A percentile compares a stretch with the other conserved stretches of the same genome.
phyloP scores from a whole-genome alignment of 1,139 yeast species.

The Sugiyamaella sp. region DNA sequence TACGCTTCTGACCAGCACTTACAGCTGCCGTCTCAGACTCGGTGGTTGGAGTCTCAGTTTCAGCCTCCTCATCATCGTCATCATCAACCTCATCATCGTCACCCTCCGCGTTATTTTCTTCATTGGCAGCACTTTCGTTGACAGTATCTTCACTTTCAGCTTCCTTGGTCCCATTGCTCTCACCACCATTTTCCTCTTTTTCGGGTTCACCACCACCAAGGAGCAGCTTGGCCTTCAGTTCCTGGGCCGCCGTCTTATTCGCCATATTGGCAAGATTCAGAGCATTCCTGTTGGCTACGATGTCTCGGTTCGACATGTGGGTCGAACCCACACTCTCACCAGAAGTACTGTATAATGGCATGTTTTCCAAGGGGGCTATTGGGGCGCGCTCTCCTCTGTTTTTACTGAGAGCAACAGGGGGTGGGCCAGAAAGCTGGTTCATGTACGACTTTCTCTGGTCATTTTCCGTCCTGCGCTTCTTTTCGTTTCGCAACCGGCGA shows the following conservation, averaged over 20 bases:
- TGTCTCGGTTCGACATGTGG: constrained; percentile 68
- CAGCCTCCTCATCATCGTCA: constrained; percentile 38
- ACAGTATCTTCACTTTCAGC: constrained; percentile 32
- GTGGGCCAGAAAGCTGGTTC: constrained; percentile 24
- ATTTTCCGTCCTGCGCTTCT: constrained; percentile 55
- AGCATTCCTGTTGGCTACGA: constrained; percentile 66
- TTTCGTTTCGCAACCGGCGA: constrained; percentile 63
- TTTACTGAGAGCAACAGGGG: constrained; percentile 31
- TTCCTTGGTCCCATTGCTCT: constrained; percentile 15
- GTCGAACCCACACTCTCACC: constrained; percentile 73
- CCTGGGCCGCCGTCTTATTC: constrained; percentile 70
- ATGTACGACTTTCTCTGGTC: constrained; percentile 28
- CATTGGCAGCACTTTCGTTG: constrained; percentile 15
- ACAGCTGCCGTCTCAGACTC: constrained; percentile 4
- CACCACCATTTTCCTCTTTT: constrained; percentile 33
- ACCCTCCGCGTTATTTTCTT: constrained; percentile 32
- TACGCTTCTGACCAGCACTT: constrained; percentile 22
- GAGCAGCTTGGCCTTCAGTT: constrained; percentile 51
- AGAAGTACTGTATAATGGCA: constrained; percentile 73
- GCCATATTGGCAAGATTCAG: constrained; percentile 79
- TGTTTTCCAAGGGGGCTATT: constrained; percentile 64
- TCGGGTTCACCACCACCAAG: constrained; percentile 24
- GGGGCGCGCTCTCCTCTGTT: constrained; percentile 71
- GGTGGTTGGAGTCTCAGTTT: constrained; percentile 19
- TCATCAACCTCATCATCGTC: constrained; percentile 27